These are phyloP conservation scores for Aspergillaceae sp. DNA, from an alignment of 2,329 filamentous ascomycete genomes.

Conservation along the genomic window DNA sequence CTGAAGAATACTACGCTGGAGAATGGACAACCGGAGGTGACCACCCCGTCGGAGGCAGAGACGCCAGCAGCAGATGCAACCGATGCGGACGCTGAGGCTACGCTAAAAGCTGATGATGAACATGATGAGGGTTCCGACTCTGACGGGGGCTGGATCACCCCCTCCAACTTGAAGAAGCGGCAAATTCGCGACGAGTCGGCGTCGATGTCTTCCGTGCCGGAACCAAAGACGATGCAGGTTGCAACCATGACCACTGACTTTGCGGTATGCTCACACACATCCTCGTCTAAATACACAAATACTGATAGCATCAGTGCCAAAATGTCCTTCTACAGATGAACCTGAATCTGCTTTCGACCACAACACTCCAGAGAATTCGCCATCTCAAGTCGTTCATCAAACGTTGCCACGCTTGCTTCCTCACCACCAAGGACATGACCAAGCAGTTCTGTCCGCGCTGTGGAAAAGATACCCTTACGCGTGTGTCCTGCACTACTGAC, in stretches of 20 bases:
- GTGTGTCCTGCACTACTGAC: constrained; percentile 78
- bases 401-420: constrained; percentile 90
- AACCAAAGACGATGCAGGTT: constrained; percentile 64
- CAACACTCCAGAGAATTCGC: constrained; percentile 66
- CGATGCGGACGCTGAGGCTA: constrained; percentile 21
- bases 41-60: constrained; percentile 4
- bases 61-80: constrained; percentile 13
- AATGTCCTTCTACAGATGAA: constrained; percentile 94
- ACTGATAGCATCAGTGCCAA: constrained; percentile 43
- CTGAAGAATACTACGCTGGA: constrained; percentile 22
- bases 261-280: constrained; percentile 55
- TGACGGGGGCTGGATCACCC: constrained; percentile 78
- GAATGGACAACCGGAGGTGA: constrained; percentile 15
- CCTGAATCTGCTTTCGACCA: constrained; percentile 72
- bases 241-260: constrained; percentile 93
- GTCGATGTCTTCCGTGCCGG: constrained; percentile 41
- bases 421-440: constrained; percentile 69
- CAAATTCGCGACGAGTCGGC: constrained; percentile 58
- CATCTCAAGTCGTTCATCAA: constrained; percentile 82
- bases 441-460: constrained; percentile 91
- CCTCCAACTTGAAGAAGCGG: constrained; percentile 79
- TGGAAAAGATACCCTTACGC: constrained; percentile 75
- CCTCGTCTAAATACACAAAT: constrained; percentile 2
- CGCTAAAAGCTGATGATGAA: constrained; percentile 19
- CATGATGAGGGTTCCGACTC: constrained; percentile 33